Conservation (phyloP, 257 asterid genomes). For the Rauvolfia tetraphylla region DNA sequence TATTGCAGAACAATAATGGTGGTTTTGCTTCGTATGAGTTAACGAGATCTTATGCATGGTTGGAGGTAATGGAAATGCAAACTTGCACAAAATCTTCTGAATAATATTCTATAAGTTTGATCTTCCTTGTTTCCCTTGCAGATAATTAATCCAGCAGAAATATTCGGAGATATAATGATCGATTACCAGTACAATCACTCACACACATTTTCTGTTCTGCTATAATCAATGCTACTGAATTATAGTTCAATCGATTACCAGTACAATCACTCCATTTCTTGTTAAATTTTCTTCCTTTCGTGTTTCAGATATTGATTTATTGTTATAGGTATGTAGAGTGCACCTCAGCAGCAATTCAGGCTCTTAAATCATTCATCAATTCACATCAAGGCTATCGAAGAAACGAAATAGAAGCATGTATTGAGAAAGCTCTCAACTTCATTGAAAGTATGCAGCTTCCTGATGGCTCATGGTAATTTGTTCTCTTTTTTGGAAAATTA, state of each 20-base stretch:
- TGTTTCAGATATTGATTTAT: neutral
- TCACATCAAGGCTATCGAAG: conserved; percentile 35
- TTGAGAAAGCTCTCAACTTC: conserved; percentile 45
- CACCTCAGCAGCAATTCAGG: conserved; percentile 57
- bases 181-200: conserved; percentile 60
- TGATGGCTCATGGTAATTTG: conserved; percentile 62
- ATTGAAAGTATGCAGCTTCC: conserved; percentile 48
- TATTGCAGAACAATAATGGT: conserved; percentile 55
- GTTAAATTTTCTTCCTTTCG: no score
- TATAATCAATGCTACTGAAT: neutral
- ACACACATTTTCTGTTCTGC: neutral
- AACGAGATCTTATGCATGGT: conserved; percentile 71
- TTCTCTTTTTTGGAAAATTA: neutral
- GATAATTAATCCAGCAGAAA: conserved; percentile 75
- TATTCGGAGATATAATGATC: conserved; percentile 63
- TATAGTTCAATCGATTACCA: no score
- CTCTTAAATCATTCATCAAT: conserved; percentile 35
- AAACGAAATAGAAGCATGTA: conserved; percentile 42
- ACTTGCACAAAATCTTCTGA: no score
- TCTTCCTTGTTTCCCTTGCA: conserved; percentile 13
- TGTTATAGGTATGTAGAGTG: conserved; percentile 62
- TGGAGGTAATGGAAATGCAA: conserved; percentile 48
- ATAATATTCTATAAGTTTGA: neutral
- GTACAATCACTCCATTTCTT: no score
- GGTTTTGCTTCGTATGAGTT: conserved; percentile 82